phyloP scores from a whole-genome alignment of 2,329 filamentous ascomycete species.

The Penicillium psychrosexuale region DNA sequence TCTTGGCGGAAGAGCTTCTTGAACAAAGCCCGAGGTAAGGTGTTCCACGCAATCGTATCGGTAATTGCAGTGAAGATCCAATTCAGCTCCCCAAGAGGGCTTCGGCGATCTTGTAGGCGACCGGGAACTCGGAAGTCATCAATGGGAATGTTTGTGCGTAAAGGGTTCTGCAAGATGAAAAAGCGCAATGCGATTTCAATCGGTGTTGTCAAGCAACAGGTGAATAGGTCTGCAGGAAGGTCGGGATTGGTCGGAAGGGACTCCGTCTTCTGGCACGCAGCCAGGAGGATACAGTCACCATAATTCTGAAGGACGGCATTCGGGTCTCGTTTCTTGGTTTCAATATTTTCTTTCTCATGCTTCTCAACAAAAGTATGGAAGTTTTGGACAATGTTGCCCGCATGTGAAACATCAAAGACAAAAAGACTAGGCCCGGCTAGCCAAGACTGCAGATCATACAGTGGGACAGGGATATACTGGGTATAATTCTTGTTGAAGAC shows the following conservation, averaged over 20 bases:
- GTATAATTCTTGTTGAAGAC: constrained; percentile 99
- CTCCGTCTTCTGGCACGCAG: constrained; percentile 85
- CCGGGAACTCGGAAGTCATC: constrained; percentile 88
- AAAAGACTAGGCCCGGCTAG: constrained; percentile 92
- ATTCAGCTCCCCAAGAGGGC: constrained; percentile 91
- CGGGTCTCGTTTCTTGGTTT: constrained; percentile 71
- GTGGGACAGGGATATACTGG: constrained; percentile 93
- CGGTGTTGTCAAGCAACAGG: constrained; percentile 89
- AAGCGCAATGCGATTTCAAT: constrained; percentile 97
- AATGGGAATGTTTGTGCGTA: constrained; percentile 64
- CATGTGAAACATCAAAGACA: constrained; percentile 96
- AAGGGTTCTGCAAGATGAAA: constrained; percentile 89
- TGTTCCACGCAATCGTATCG: constrained; percentile 98
- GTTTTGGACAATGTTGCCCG: constrained; percentile 90
- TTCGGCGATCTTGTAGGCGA: constrained; percentile 85
- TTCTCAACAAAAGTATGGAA: constrained; percentile 94
- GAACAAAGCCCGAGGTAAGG: constrained; percentile 81
- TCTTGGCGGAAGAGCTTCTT: constrained; percentile 97
- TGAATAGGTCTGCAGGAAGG: constrained; percentile 91
- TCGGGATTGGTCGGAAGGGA: constrained; percentile 92
- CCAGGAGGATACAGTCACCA: constrained; percentile 85
- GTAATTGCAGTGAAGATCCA: constrained; percentile 99
- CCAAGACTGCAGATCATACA: constrained; percentile 95
- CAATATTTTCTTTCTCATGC: constrained; percentile 83
- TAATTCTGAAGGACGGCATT: constrained; percentile 63